phyloP scores from a whole-genome alignment of 306 rosid species.

The Hippophae gyantsensis region DNA sequence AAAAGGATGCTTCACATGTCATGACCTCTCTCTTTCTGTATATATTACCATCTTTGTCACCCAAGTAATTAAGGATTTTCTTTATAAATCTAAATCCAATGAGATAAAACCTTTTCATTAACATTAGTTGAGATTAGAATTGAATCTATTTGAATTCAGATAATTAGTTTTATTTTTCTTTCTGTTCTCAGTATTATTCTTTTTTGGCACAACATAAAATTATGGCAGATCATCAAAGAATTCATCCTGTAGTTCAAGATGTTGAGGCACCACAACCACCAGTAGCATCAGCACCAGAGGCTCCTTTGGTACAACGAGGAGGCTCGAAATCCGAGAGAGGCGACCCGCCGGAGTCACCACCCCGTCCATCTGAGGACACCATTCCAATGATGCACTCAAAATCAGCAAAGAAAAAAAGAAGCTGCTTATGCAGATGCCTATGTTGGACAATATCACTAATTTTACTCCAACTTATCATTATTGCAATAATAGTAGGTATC shows the following conservation, averaged over 20 bases:
- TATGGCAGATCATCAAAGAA: constrained; percentile 56
- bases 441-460: constrained; percentile 42
- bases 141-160: too few species aligned
- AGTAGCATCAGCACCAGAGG: constrained; percentile 22
- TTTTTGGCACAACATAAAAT: too few species aligned
- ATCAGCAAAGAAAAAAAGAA: constrained; percentile 47
- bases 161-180: too few species aligned
- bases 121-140: too few species aligned
- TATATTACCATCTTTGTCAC: too few species aligned
- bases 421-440: constrained; percentile 51
- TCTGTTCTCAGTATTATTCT: too few species aligned
- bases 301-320: constrained; percentile 47
- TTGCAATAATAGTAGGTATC: constrained; percentile 41
- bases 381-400: constrained; percentile 34
- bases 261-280: constrained; percentile 36
- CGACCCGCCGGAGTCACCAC: not conserved
- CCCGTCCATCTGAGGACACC: constrained; percentile 25
- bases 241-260: constrained; percentile 49
- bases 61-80: too few species aligned
- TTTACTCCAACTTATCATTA: constrained; percentile 29
- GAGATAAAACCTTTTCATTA: too few species aligned
- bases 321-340: constrained; percentile 35
- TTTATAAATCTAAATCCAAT: too few species aligned
- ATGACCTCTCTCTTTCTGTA: too few species aligned
- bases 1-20: too few species aligned